Evolutionary conservation across 148 eudicot species (phyloP).

Genomic region (Polygonum aviculare): DNA sequence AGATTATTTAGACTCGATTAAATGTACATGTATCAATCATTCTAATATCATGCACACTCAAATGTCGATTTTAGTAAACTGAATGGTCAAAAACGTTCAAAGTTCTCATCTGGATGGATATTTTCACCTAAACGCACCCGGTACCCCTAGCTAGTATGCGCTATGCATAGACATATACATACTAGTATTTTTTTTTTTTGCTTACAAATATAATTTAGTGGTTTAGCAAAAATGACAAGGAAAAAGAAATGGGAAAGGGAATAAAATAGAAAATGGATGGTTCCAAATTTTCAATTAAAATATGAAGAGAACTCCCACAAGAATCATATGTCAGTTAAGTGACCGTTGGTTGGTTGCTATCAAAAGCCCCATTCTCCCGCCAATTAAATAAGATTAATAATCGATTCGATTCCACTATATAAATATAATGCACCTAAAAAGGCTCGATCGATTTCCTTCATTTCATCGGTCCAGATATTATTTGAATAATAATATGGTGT

Average conservation of each 20-base stretch:
- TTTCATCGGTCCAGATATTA: background rate
- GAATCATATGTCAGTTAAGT: background rate
- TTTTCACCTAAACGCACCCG: no score
- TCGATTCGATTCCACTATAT: no score
- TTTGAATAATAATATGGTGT: background rate
- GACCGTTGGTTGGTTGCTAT: slow-evolving; percentile 1
- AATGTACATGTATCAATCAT: no score
- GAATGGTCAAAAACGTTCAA: no score
- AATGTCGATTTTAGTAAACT: no score
- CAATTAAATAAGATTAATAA: background rate
- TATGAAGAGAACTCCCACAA: background rate
- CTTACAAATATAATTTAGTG: background rate
- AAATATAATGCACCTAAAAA: no score
- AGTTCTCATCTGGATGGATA: no score
- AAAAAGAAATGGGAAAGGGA: background rate
- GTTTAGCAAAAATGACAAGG: background rate
- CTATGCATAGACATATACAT: background rate
- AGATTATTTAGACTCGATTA: no score
- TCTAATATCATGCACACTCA: no score
- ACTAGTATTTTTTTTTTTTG: background rate
- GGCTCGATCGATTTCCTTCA: no score
- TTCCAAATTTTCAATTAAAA: background rate
- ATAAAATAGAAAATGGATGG: background rate
- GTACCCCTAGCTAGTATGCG: no score
- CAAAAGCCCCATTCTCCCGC: background rate